Conservation (phyloP, 177 flowering plant species). For the Telopea speciosissima region DNA sequence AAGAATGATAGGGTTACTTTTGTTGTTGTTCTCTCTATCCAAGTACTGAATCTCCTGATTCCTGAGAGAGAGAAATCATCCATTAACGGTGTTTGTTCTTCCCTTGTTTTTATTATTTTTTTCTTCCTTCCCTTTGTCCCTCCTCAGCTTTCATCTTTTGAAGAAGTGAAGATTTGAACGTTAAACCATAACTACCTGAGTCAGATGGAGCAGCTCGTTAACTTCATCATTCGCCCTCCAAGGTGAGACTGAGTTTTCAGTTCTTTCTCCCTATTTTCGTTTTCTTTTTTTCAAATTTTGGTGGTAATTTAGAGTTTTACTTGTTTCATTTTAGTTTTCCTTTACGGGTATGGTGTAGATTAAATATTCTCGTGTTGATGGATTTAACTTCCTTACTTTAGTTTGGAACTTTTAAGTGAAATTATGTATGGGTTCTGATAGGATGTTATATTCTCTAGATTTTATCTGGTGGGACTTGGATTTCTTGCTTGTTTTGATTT, state of each 20-base stretch:
- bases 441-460: not conserved
- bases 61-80: no score
- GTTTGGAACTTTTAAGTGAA: not conserved
- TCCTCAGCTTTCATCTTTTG: no score
- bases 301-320: no score
- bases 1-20: no score
- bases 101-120: no score
- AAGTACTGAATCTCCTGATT: no score
- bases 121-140: no score
- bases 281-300: not conserved
- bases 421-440: not conserved
- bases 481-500: not conserved
- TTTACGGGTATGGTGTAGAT: not conserved
- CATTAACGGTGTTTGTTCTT: no score
- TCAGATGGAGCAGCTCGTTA: constrained; percentile 91
- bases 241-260: constrained; percentile 34
- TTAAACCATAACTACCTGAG: not conserved
- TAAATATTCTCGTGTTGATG: not conserved
- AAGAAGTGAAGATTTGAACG: no score
- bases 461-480: not conserved
- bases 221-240: constrained; percentile 93
- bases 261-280: not conserved
- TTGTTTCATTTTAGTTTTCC: not conserved
- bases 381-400: not conserved
- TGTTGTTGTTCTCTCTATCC: no score